These are phyloP conservation scores for Cyberlindnera japonica DNA, from an alignment of 805 yeast species.

Conservation along the genomic window DNA sequence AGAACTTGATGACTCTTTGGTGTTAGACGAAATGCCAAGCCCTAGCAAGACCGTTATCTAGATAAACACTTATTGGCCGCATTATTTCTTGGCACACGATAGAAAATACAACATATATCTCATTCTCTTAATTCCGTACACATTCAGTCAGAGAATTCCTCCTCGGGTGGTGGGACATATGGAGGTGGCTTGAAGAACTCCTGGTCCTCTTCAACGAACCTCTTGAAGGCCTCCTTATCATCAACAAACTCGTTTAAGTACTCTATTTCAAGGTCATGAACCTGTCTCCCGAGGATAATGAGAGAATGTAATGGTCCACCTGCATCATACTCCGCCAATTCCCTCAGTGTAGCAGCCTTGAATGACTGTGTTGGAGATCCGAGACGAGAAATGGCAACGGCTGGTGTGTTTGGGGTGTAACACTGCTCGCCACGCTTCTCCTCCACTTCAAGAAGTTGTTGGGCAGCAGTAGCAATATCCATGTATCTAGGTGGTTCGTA, in stretches of 20 bases:
- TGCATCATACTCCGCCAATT: slow-evolving; percentile 77
- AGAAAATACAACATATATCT: no score
- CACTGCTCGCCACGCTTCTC: slow-evolving; percentile 71
- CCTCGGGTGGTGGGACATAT: slow-evolving; percentile 50
- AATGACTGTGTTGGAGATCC: slow-evolving; percentile 84
- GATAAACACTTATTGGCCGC: no score
- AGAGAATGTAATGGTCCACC: slow-evolving; percentile 95
- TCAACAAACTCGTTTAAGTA: slow-evolving; percentile 75
- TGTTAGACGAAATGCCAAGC: slow-evolving; percentile 3
- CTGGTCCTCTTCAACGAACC: slow-evolving; percentile 49
- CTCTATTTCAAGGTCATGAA: slow-evolving; percentile 89
- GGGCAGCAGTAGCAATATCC: slow-evolving; percentile 86
- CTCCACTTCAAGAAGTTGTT: slow-evolving; percentile 85
- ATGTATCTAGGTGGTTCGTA: slow-evolving; percentile 97
- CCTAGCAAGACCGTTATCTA: slow-evolving; percentile 6
- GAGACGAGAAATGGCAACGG: slow-evolving; percentile 86
- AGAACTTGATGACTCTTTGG: not conserved
- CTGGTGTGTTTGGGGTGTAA: slow-evolving; percentile 84
- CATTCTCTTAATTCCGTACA: no score
- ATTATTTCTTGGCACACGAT: no score
- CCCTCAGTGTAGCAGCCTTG: slow-evolving; percentile 78
- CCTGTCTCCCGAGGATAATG: slow-evolving; percentile 86
- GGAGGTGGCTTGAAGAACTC: slow-evolving; percentile 73
- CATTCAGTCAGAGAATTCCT: slow-evolving; percentile 25
- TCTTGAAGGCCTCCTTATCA: slow-evolving; percentile 46